Percentiles rank a stretch among this genome's conserved stretches.
phyloP scores from a whole-genome alignment of 208 protist genomes.

The Herpetomonas samuelpessoai region DNA sequence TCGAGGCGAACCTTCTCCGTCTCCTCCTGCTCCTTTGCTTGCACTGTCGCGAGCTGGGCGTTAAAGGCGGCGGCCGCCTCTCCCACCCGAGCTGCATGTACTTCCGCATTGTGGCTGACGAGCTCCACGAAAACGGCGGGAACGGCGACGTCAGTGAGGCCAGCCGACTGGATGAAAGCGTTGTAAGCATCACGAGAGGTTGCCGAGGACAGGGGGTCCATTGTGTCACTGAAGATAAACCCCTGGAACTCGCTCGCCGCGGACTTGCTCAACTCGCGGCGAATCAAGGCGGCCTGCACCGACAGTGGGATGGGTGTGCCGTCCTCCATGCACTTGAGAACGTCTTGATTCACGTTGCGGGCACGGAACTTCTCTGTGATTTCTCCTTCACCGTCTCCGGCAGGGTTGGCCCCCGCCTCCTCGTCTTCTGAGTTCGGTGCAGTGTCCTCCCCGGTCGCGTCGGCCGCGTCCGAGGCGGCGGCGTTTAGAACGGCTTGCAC shows the following conservation, averaged over 20 bases:
- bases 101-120: constrained; percentile 28
- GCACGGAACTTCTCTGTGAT: too few relatives aligned
- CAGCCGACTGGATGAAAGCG: constrained; percentile 31
- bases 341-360: constrained; percentile 37
- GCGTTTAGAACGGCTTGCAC: constrained; percentile 12
- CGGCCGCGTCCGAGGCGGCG: background rate
- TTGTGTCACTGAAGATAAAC: constrained; percentile 81
- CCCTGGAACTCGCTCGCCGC: constrained; percentile 46
- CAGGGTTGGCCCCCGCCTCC: too few relatives aligned
- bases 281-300: constrained; percentile 52
- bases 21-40: constrained; percentile 10
- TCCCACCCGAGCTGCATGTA: constrained; percentile 29
- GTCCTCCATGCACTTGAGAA: constrained; percentile 27
- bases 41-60: constrained; percentile 6
- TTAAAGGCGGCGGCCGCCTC: background rate
- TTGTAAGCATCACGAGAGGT: constrained; percentile 5
- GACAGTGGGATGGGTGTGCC: constrained; percentile 36
- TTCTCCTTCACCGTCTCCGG: too few relatives aligned
- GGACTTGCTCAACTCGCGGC: constrained; percentile 22
- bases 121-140: constrained; percentile 65
- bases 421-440: constrained; percentile 2
- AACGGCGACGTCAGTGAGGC: constrained; percentile 32
- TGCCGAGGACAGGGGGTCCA: constrained; percentile 14
- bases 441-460: background rate
- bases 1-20: constrained; percentile 14